Evolutionary conservation across 441 rosid genomes (phyloP).

Genomic region (Aleurites moluccanus): DNA sequence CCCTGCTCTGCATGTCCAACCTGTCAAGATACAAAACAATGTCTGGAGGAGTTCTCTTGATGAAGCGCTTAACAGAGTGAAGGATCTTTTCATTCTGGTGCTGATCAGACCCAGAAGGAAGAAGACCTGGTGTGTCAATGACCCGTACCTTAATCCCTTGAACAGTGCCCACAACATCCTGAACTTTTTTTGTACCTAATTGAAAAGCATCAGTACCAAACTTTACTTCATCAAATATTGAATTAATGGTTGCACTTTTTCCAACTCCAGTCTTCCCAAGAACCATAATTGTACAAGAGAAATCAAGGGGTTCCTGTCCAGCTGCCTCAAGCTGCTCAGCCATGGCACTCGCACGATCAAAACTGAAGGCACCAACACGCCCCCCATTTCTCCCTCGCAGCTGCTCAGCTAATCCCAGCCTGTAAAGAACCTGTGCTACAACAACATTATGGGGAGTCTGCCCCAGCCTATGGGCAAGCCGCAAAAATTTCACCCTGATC

Average conservation of each 20-base stretch:
- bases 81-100: constrained; percentile 87
- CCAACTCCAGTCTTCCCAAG: constrained; percentile 97
- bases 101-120: constrained; percentile 91
- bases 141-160: constrained; percentile 92
- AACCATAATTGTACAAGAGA: constrained; percentile 96
- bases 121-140: constrained; percentile 94
- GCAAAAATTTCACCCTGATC: constrained; percentile 93
- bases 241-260: constrained; percentile 96
- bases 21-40: constrained; percentile 96
- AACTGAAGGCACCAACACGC: constrained; percentile 97
- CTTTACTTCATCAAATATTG: constrained; percentile 86
- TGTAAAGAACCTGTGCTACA: constrained; percentile 94
- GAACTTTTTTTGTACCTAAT: constrained; percentile 81
- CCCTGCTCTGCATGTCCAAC: constrained; percentile 92
- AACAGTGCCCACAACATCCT: constrained; percentile 89
- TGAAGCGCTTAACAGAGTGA: constrained; percentile 75
- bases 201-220: constrained; percentile 88
- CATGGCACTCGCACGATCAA: constrained; percentile 98
- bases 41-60: constrained; percentile 91
- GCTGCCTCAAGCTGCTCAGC: constrained; percentile 95
- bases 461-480: constrained; percentile 94
- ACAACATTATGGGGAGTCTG: constrained; percentile 99
- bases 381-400: constrained; percentile 95
- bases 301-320: constrained; percentile 92
- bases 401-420: constrained; percentile 98